Base-by-base conservation (phyloP, 1,139 yeast genomes). In the Yamadazyma blattariae region DNA sequence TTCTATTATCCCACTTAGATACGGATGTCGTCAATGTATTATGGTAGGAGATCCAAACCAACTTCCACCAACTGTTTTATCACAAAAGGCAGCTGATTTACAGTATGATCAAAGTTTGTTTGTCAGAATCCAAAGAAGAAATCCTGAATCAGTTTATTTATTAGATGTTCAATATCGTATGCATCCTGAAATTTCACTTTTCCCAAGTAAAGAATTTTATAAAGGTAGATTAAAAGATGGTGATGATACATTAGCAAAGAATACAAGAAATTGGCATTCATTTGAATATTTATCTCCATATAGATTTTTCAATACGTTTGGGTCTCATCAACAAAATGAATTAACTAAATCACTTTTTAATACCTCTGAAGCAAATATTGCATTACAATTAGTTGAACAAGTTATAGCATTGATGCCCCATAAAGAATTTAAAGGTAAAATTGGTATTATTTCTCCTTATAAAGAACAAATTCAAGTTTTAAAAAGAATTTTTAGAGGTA, bases 31-130 rank as follows among this genome's bases (percentile, higher is more conserved):
- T 43, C 79, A 81, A 38, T 90, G 97, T 64, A 83, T 94, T 33
- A 87, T 94, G 96, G 99, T 94, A 34, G 99, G 99, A 54, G 99
- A 94, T 66, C 98, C 98, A 2, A 90, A 92, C 55, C 99, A 94
- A 64, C 72, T 94, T 43, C 99, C 98, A 0, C 99, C 99, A 1
- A 94, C 99, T 0, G 98, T 94, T n/a, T 62, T 94, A 18, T 92
- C 98, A 0, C 90, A 85, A 50, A 82, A 80, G 7, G 97, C 97
- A 1, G 82, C 95, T 1, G 69, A 77, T 6, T 76, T 73, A 43
- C 78, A 80, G 30, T 94, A 94, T 53, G 96, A 92, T 45, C 96
- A 90, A 57, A 85, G 96, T 54, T 70, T 94, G 52, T 94, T 94
- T 59, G 97, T 90, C 21, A 75, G 99, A 48, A 89, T 94, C 95